Base-by-base conservation (phyloP, 805 yeast species). In the Kazachstania africana region DNA sequence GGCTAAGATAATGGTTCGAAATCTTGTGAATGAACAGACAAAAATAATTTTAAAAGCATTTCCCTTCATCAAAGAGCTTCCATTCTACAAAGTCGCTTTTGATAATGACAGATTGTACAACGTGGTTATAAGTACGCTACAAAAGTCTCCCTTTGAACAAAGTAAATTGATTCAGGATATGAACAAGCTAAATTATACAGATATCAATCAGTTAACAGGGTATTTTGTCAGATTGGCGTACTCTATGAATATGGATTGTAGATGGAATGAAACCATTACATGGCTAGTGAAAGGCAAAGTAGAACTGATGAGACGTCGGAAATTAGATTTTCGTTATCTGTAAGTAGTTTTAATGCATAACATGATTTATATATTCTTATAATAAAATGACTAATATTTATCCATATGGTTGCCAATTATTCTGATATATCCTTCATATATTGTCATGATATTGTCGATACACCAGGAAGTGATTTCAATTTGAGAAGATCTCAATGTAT, bases 141-240 rank as follows among this genome's bases (percentile, higher is more conserved):
- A 41, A 24, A 36, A 36, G 16, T 60, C 77, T 0, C 59, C 66
- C 0, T 43, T 57, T 16, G 76, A 72, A 80, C 77, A 43, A 58
- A 73, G 12, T 45, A 62, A 28, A 50, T 57, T 39, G 53, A 47
- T 19, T 6, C 19, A 27, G 8, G 36, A 36, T 9, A 25, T 37
- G 27, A 37, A 38, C 10, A 24, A 23, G 12, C 45, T 66, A 34
- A 62, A 60, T 29, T 54, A 52, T 8, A 74, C 83, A 0, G 87
- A 81, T 47, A 66, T 81, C 12, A 73, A 70, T 35, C 73, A 65
- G 45, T 68, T 80, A 24, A 82, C 77, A 42, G 93, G 91, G 1
- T 77, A 70, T 44, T 62, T 83, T 23, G 70, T 64, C 2, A 44
- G 47, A 12, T 55, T 69, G 36, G 88, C 78, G 2, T 40, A 45